These are phyloP conservation scores for Sporothrix schenckii DNA, from an alignment of 2,329 filamentous ascomycete species.

Conservation along the genomic window DNA sequence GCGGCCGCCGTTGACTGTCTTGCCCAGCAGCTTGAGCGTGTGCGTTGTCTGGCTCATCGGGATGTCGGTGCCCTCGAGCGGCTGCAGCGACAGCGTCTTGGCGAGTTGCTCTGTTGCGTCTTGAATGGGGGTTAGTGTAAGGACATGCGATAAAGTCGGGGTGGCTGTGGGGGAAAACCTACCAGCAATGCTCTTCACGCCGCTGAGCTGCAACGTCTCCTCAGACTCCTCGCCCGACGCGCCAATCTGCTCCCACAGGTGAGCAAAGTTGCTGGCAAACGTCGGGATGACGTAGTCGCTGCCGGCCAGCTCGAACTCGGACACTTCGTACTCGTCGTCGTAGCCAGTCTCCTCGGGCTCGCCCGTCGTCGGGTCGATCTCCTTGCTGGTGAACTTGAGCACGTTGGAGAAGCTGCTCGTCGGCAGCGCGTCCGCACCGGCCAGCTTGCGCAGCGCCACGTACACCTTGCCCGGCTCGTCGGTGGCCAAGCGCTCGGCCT, in stretches of 20 bases:
- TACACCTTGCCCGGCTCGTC: constrained; percentile 93
- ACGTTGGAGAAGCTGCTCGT: constrained; percentile 84
- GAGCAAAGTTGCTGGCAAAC: constrained; percentile 92
- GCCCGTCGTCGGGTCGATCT: constrained; percentile 91
- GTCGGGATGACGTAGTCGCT: constrained; percentile 93
- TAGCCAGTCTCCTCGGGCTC: constrained; percentile 92
- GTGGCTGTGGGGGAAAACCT: constrained; percentile 47
- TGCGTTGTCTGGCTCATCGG: constrained; percentile 87
- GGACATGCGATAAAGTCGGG: constrained; percentile 21
- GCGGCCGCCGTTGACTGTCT: constrained; percentile 86
- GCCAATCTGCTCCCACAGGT: constrained; percentile 92
- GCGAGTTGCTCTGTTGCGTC: constrained; percentile 92
- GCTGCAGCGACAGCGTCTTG: constrained; percentile 84
- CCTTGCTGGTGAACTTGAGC: constrained; percentile 96
- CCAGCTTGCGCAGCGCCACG: constrained; percentile 85
- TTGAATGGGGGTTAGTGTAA: constrained; percentile 41
- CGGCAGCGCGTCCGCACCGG: constrained; percentile 75
- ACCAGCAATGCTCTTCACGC: constrained; percentile 91
- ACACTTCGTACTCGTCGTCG: constrained; percentile 96
- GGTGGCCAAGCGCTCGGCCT: constrained; percentile 76
- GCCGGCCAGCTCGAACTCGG: constrained; percentile 86
- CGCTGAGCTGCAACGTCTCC: constrained; percentile 85
- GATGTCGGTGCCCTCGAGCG: constrained; percentile 91
- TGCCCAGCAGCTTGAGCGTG: constrained; percentile 92
- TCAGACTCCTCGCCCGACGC: constrained; percentile 86